Percentiles rank a stretch among this genome's conserved stretches.
These are phyloP conservation scores for Thamnidium elegans DNA, from an alignment of 192 early-diverging fungal genomes.

Conservation along the genomic window DNA sequence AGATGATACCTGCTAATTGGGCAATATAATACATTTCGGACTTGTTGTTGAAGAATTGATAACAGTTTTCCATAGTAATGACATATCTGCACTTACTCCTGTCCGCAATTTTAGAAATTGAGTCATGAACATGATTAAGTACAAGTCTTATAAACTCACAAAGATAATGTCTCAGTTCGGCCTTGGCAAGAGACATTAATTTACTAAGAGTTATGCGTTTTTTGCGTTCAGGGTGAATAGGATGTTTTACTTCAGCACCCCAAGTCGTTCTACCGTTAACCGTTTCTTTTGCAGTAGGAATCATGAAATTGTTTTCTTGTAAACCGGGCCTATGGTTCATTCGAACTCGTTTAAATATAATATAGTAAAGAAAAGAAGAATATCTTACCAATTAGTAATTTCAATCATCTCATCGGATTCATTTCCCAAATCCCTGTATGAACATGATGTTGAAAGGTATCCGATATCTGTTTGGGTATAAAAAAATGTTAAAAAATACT, in stretches of 20 bases:
- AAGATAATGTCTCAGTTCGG: background rate
- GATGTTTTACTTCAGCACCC: no score
- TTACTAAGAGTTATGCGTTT: background rate
- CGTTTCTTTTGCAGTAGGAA: background rate
- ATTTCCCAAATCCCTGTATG: background rate
- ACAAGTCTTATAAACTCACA: background rate
- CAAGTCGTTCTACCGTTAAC: background rate
- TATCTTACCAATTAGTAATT: background rate
- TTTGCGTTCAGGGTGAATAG: background rate
- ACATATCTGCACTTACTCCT: background rate
- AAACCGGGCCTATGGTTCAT: no score
- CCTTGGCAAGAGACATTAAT: background rate
- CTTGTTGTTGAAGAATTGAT: conserved; percentile 26
- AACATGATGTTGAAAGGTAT: background rate
- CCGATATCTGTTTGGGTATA: conserved; percentile 4
- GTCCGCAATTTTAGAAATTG: background rate
- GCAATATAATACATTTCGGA: conserved; percentile 39
- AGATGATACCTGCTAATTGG: conserved; percentile 35
- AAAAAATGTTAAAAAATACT: background rate
- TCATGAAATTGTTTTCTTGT: background rate
- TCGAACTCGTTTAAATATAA: no score
- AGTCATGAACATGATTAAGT: background rate
- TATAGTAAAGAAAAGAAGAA: no score
- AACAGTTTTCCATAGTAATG: conserved; percentile 14
- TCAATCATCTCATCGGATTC: background rate